Base-by-base conservation (phyloP, 2,329 filamentous ascomycete species). In the Diaporthe sp. region DNA sequence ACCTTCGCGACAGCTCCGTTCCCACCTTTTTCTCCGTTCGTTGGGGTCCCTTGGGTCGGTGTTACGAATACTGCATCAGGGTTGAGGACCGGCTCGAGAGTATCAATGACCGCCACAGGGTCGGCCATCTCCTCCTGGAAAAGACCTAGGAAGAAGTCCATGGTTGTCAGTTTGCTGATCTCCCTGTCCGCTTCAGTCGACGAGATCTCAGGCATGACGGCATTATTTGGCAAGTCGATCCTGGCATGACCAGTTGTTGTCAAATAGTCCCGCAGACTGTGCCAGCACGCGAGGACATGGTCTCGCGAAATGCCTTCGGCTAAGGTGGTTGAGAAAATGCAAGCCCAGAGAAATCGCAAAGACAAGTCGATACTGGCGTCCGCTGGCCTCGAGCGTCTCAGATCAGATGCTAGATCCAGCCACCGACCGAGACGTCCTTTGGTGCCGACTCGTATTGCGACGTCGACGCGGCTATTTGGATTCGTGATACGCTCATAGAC, bases 141-240 rank as follows among this genome's bases (percentile, higher is more conserved):
- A 0, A 99, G 90, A 50, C 92, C 94, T 68, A 95, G 88, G 83
- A 99, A 98, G 82, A 98, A 98, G 80, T 98, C 96, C 90, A 97
- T 97, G 0, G 96, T 98, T 19, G 95, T 98, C 45, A 98, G 88
- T 79, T 96, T 95, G 17, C 95, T 96, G 35, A 98, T 93, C 81
- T 99, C 96, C 72, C 95, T 92, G 77, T 98, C 96, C 10, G 97
- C 92, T 0, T 95, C 94, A n/a, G 90, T 89, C 2, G 91, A 85
- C 0, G 96, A 98, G 67, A 99, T 90, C 76, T 97, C 94, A 0
- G 95, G 91, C 92, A 99, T 97, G 28, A 96, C 90, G 1, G 91
- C 90, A 80, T 98, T 98, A 82, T 99, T 98, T 5, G 93, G 90
- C 0, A 98, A 86, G 45, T 88, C 86, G 17, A 94, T 89, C 0